Base-by-base conservation (phyloP, 108 stramenopile species). In the Schizochytrium sp. region DNA sequence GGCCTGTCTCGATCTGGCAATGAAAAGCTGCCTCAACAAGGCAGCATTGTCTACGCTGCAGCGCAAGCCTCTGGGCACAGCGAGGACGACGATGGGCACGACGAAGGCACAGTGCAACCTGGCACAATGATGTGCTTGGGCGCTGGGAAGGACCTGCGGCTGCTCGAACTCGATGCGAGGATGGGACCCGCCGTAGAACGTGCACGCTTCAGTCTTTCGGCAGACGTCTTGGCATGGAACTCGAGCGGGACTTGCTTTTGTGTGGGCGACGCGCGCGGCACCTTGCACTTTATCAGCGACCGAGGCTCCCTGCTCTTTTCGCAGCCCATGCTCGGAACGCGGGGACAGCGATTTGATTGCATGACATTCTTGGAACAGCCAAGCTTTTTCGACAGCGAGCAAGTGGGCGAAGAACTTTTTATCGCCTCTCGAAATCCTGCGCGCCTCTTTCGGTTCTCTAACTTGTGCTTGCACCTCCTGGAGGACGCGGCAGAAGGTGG, bases 301-400 rank as follows among this genome's bases (percentile, higher is more conserved):
- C 76, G 76, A 6, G 76, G 76, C 14, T 21, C 48, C 6, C 16
- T 83, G 51, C 28, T 83, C n/a, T 83, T 83, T 53, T 83, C 76
- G 23, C 76, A 83, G 48, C 19, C 8, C 16, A 47, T 83, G 76
- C 23, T 83, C 10, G 51, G 6, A 6, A 28, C 45, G n/a, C 14
- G 45, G 16, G 51, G 51, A 23, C 76, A 83, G 51, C 48, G 76
- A 6, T 83, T 83, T 5, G 76, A 83, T 23, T 83, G 76, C 76
- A 83, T 83, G 48, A 83, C 45, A 6, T 83, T 83, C 51, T 53
- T 83, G 76, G 76, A 83, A 8, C 45, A 47, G 45, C 76, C 76
- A 23, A 83, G 76, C 76, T 83, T 83, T 53, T 83, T 83, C 51
- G 76, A 83, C 51, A 47, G 51, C 76, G 76, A 83, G 76, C 76